Percentiles rank a stretch among this genome's conserved stretches.
Evolutionary conservation across 2,329 filamentous ascomycete species (phyloP).

Genomic region (Colletotrichum zoysiae): DNA sequence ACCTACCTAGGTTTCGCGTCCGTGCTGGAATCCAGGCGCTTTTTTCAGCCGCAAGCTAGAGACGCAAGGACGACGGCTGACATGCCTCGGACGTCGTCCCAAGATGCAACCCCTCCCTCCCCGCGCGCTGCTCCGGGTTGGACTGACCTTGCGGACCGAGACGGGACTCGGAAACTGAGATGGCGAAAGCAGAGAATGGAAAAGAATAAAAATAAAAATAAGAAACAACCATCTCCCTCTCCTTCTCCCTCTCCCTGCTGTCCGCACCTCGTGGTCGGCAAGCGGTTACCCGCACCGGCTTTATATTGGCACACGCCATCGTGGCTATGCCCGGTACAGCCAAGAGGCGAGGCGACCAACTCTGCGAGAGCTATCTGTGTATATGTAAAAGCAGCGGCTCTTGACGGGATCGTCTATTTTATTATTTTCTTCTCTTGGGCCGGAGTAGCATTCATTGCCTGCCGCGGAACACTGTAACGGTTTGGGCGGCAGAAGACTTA

Average conservation of each 20-base stretch:
- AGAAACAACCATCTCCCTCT: not conserved
- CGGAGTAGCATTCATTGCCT: not conserved
- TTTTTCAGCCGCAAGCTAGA: conserved; percentile 38
- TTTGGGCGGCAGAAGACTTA: conserved; percentile 36
- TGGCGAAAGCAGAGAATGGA: not conserved
- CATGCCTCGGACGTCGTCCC: conserved; percentile 29
- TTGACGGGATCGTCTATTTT: not conserved
- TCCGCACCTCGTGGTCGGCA: not conserved
- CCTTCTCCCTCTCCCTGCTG: not conserved
- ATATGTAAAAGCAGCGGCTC: not conserved
- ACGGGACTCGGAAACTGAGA: conserved; percentile 1
- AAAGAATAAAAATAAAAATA: not conserved
- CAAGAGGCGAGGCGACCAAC: conserved; percentile 22
- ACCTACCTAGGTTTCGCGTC: conserved; percentile 17
- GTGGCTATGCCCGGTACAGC: conserved; percentile 38
- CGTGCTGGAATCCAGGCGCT: conserved; percentile 19
- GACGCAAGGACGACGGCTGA: conserved; percentile 6
- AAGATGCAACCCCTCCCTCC: not conserved
- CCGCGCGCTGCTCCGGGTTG: not conserved
- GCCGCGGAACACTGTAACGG: not conserved
- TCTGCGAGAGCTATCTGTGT: not conserved
- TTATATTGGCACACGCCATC: conserved; percentile 28
- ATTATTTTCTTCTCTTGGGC: not conserved
- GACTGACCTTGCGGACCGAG: not conserved
- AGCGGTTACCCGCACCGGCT: conserved; percentile 3